Evolutionary conservation across 495 filamentous ascomycete species (phyloP), one percentile per base, ranked within the genome.

Genomic region (Penicillium fimorum): DNA sequence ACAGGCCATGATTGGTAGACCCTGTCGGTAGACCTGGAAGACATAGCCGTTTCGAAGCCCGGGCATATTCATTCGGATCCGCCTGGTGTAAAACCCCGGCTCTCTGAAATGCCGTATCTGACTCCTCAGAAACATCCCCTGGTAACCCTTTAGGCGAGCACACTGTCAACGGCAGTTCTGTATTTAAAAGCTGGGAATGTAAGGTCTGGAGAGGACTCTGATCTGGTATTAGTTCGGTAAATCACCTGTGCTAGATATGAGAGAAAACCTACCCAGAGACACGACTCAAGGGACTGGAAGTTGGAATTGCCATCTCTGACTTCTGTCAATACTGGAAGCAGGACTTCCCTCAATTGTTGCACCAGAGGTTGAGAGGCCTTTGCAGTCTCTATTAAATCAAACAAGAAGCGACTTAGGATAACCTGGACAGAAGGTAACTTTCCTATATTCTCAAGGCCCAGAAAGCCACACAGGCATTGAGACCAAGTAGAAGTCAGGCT

Each of bases 391-490:
- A 47, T 32, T 8, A 68, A 33, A 27, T 61, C 59, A 47, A 71
- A 62, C 33, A 79, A 42, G 46, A 62, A 65, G 24, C 62, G 42
- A 48, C 59, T 57, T 30, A 77, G n/a, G 12, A 60, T 58, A 13
- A 53, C 41, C 37, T 76, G 73, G 27, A 76, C 41, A 27, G 47
- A 32, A 33, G 66, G 48, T 24, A 66, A 32, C 37, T 56, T 59
- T 30, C 37, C 38, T 20, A 68, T 44, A 18, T 57, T 50, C 20
- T 62, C 53, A 20, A 63, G 53, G 7, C 48, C 42, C 13, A 76
- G 50, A 22, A 73, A 59, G 4, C 67, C 63, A 7, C 55, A 58
- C n/a, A 79, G 38, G 22, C 61, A 66, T 61, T 71, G 70, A 43
- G 67, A 51, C 56, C 71, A 66, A 7, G 57, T 56, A 27, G 61